Conservation (phyloP, 2,329 filamentous ascomycete species). For the Chalara sp. region DNA sequence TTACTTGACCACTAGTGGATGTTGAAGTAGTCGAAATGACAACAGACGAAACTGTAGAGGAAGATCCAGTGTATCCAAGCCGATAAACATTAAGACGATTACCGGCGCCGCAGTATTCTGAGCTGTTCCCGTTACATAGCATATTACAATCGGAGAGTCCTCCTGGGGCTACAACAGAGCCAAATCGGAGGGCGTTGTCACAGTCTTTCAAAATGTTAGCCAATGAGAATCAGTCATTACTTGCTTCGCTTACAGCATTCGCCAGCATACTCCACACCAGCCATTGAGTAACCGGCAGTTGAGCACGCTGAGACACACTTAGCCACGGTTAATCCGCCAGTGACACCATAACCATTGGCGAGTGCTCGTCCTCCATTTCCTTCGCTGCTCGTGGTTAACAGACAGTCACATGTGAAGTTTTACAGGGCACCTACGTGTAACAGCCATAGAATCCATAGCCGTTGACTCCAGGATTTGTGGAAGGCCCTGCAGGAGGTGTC, state of each 20-base stretch:
- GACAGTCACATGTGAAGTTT: no score
- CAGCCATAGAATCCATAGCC: constrained; percentile 26
- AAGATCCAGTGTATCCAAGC: constrained; percentile 5
- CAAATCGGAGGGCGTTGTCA: constrained; percentile 7
- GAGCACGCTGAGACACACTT: constrained; percentile 18
- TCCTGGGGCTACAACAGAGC: constrained; percentile 5
- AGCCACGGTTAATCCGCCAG: constrained; percentile 4
- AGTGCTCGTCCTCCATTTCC: constrained; percentile 12
- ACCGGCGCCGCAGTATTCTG: constrained; percentile 25
- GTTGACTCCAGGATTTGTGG: constrained; percentile 13
- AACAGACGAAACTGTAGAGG: neutral
- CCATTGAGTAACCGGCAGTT: constrained; percentile 23
- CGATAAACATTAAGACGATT: constrained; percentile 15
- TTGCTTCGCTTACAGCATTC: constrained; percentile 26
- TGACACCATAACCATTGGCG: constrained; percentile 10
- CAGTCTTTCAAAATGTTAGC: constrained; percentile 18
- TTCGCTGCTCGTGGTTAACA: constrained; percentile 13
- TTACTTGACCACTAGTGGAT: neutral
- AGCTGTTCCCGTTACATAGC: constrained; percentile 20
- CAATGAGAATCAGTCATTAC: constrained; percentile 21
- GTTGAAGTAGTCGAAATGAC: neutral
- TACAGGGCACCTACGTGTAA: constrained; percentile 19
- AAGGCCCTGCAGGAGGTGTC: constrained; percentile 7
- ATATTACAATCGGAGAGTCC: constrained; percentile 17
- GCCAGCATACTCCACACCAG: constrained; percentile 25